These are phyloP conservation scores for Tillandsia fasciculata DNA, from an alignment of 176 grass and related monocot species.

Conservation along the genomic window DNA sequence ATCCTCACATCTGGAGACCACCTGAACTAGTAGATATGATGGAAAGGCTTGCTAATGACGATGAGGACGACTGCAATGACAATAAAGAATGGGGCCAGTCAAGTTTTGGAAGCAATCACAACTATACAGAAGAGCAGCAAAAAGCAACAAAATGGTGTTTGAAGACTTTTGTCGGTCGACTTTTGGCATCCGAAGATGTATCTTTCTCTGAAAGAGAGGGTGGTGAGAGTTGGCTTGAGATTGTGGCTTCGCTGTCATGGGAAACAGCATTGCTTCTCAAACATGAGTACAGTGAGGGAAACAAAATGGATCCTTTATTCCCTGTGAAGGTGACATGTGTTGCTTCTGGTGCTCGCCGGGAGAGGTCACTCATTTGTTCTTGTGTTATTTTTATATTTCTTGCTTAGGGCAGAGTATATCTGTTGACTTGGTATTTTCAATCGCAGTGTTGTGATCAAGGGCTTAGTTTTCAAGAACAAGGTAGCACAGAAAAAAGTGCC, in stretches of 20 bases:
- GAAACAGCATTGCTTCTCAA: conserved; percentile 75
- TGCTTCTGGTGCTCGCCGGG: conserved; percentile 52
- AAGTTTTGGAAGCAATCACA: conserved; percentile 37
- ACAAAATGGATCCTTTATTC: conserved; percentile 86
- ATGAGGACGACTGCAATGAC: conserved; percentile 39
- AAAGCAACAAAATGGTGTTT: conserved; percentile 85
- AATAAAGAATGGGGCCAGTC: conserved; percentile 56
- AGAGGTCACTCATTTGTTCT: conserved; percentile 40
- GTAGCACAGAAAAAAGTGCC: conserved; percentile 94
- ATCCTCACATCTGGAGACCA: conserved; percentile 56
- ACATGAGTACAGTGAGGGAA: conserved; percentile 71
- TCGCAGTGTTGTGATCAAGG: conserved; percentile 88
- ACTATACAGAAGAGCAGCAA: conserved; percentile 48
- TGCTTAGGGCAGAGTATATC: not conserved
- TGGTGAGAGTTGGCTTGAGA: conserved; percentile 58
- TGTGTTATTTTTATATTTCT: not conserved
- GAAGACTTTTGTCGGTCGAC: conserved; percentile 75
- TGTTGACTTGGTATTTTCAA: conserved; percentile 3
- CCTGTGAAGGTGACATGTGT: conserved; percentile 97
- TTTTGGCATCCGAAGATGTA: conserved; percentile 69
- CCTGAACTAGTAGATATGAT: conserved; percentile 54
- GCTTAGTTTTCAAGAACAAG: conserved; percentile 92
- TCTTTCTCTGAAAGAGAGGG: conserved; percentile 6
- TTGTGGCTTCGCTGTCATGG: conserved; percentile 80
- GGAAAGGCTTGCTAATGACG: conserved; percentile 26